phyloP scores from a whole-genome alignment of 2,329 filamentous ascomycete genomes.

The Fusarium sp. region DNA sequence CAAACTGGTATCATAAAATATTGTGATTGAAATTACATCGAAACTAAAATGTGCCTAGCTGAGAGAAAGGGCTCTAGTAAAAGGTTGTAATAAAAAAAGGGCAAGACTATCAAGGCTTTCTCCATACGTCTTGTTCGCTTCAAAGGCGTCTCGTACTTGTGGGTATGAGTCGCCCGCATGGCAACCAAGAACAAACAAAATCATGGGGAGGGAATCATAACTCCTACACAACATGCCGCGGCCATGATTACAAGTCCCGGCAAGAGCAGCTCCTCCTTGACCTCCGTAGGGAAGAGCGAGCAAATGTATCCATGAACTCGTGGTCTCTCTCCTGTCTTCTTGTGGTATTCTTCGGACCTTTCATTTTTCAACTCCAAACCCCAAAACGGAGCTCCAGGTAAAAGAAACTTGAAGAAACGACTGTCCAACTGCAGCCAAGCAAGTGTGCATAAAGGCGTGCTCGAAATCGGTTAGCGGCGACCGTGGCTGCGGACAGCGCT shows the following conservation, averaged over 20 bases:
- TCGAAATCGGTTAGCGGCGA: conserved; percentile 73
- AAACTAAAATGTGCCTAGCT: conserved; percentile 53
- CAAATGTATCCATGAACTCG: conserved; percentile 46
- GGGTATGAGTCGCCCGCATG: conserved; percentile 34
- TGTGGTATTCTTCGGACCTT: conserved; percentile 46
- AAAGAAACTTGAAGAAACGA: conserved; percentile 41
- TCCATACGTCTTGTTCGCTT: conserved; percentile 42
- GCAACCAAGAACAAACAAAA: conserved; percentile 38
- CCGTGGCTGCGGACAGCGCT: conserved; percentile 90
- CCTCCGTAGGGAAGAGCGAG: conserved; percentile 32
- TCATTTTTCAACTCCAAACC: conserved; percentile 49
- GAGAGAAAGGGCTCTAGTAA: conserved; percentile 46
- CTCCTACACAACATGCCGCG: conserved; percentile 38
- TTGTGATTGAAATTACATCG: conserved; percentile 58
- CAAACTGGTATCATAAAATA: conserved; percentile 57
- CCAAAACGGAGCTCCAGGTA: conserved; percentile 44
- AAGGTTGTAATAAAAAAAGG: conserved; percentile 48
- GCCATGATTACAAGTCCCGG: conserved; percentile 34
- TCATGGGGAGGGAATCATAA: conserved; percentile 40
- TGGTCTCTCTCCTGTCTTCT: conserved; percentile 31
- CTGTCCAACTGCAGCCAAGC: conserved; percentile 43
- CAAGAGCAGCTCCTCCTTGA: conserved; percentile 17
- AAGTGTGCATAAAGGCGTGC: conserved; percentile 27
- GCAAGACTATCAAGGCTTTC: conserved; percentile 50
- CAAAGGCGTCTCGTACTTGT: conserved; percentile 31